Evolutionary conservation across 1,284 basidiomycete genomes (phyloP).

Genomic region (Ceratobasidium sp.): DNA sequence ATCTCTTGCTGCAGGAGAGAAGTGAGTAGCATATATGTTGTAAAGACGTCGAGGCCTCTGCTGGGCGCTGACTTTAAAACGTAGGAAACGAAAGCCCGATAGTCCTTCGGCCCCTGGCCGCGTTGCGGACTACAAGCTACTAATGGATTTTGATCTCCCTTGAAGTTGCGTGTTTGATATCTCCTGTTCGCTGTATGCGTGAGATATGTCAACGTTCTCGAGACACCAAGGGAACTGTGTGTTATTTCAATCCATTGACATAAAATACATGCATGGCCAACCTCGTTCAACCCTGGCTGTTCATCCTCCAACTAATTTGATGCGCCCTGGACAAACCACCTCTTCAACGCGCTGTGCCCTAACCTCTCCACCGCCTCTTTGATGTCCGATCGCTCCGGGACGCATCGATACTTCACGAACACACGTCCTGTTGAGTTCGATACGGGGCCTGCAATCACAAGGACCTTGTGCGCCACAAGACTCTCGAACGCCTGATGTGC

Average conservation of each 20-base stretch:
- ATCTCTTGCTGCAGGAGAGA: conserved; percentile 96
- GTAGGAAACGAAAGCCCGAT: conserved; percentile 78
- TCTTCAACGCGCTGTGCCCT: conserved; percentile 78
- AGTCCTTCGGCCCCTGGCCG: conserved; percentile 77
- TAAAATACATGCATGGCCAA: not conserved
- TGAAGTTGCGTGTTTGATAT: conserved; percentile 8
- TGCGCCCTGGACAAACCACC: conserved; percentile 69
- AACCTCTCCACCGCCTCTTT: conserved; percentile 74
- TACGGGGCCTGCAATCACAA: conserved; percentile 64
- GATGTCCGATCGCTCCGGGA: conserved; percentile 69
- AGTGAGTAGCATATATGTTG: conserved; percentile 66
- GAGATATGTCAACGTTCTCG: not conserved
- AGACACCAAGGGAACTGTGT: not conserved
- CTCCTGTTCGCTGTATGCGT: too few relatives aligned
- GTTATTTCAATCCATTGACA: not conserved
- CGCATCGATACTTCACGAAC: conserved; percentile 76
- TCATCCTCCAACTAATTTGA: conserved; percentile 28
- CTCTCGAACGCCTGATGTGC: conserved; percentile 75
- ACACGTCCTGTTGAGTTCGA: conserved; percentile 67
- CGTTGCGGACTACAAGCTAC: conserved; percentile 72
- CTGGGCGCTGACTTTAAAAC: not conserved
- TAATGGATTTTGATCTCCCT: conserved; percentile 61
- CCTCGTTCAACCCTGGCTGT: too few relatives aligned
- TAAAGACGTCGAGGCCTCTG: not conserved
- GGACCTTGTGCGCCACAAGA: conserved; percentile 67